Evolutionary conservation across 805 yeast species (phyloP), one percentile per base, ranked within the genome.

Genomic region (Scheffersomyces stipitis): DNA sequence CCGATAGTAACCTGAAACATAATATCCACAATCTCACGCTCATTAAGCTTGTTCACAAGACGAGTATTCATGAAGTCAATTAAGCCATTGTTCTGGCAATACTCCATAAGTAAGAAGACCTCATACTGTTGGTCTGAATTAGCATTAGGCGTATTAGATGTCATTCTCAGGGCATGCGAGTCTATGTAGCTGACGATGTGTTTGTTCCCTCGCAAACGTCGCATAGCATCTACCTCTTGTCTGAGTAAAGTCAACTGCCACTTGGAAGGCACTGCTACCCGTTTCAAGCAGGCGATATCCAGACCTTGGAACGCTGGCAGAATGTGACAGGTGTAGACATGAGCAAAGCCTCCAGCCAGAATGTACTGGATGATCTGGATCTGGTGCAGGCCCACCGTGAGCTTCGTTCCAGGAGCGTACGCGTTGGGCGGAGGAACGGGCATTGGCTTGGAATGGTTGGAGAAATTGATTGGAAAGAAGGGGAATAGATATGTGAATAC

Each of bases 191-290:
- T 81, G 1, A 93, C 99, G 43, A 93, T 80, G 55, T 83, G 81
- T 31, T 76, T 75, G 46, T 85, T 77, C 6, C 95, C 96, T 43
- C 81, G 70, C 23, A 93, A 69, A 18, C 96, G 71, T 62, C 87
- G 86, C 98, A 93, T 91, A 9, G 97, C 95, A 56, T 93, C 98
- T 12, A 93, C 99, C 60, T 93, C 99, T 27, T 95, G 96, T 44
- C 98, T 70, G 34, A 93, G 69, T 16, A 83, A 75, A 50, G 86
- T 87, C 56, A 93, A 71, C 35, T 84, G 85, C 52, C 80, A 76
- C 61, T 93, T 93, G 56, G 84, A 88, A 3, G 97, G 97, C 3
- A 93, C 99, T 22, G 83, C 83, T n/a, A 93, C 98, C 45, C 99
- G 75, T 62, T 93, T 93, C 52, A 93, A 70, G 58, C 98, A 93